These are phyloP conservation scores for Claviceps maximensis DNA, from an alignment of 2,329 filamentous ascomycete species.

Conservation along the genomic window DNA sequence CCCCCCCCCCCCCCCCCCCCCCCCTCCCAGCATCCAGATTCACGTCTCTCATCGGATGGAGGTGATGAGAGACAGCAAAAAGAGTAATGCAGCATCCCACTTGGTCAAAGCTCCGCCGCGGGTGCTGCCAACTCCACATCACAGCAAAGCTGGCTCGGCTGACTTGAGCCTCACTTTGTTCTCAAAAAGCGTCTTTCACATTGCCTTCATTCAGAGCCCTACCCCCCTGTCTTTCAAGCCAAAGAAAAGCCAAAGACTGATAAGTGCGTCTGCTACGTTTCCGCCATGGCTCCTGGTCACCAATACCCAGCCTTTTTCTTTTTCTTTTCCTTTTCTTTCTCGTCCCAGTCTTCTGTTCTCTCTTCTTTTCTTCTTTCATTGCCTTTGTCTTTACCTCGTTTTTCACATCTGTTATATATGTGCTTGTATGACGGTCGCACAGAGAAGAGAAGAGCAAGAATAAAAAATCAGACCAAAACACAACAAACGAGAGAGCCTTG, in stretches of 20 bases:
- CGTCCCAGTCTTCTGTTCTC: neutral
- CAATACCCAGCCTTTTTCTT: neutral
- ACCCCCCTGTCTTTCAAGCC: neutral
- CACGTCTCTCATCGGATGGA: neutral
- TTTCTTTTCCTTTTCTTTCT: neutral
- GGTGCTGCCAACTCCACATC: neutral
- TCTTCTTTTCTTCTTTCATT: neutral
- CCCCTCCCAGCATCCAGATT: neutral
- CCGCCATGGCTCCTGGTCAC: neutral
- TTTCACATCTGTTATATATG: neutral
- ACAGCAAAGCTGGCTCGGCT: neutral
- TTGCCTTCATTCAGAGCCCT: neutral
- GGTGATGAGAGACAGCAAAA: neutral
- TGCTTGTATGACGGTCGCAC: neutral
- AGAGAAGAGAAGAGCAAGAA: neutral
- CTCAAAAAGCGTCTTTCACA: neutral
- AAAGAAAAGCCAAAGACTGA: neutral
- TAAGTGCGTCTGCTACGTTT: neutral
- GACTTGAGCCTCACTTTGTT: slow-evolving; percentile 6
- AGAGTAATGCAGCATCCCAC: neutral
- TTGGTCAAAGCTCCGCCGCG: neutral
- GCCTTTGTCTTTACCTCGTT: neutral
- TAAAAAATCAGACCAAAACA: neutral
- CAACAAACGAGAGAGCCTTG: neutral
- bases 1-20: too few species aligned